Percentiles rank a stretch among this genome's conserved stretches.
Conservation (phyloP, 2,329 filamentous ascomycete genomes). For the Xylaria sp. region DNA sequence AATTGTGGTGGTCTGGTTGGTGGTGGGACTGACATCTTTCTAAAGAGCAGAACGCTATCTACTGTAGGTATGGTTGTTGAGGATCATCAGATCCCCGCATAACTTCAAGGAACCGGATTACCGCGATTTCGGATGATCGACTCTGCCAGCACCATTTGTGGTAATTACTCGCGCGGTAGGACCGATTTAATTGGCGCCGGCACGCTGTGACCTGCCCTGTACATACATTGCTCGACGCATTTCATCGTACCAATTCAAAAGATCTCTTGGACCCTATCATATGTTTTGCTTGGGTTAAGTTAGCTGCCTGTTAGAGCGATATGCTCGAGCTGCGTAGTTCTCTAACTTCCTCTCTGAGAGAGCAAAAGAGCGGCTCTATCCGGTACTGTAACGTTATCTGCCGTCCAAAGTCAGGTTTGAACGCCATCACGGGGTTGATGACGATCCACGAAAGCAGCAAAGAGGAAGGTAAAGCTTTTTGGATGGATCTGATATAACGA, state of each 20-base stretch:
- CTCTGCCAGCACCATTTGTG: slow-evolving; percentile 12
- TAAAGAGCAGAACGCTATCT: background rate
- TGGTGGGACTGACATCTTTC: no score
- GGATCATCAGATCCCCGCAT: background rate
- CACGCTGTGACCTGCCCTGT: slow-evolving; percentile 29
- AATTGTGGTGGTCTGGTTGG: no score
- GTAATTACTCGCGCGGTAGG: slow-evolving; percentile 25
- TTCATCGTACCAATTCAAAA: slow-evolving; percentile 13
- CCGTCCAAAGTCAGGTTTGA: background rate
- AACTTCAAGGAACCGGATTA: background rate
- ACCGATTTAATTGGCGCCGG: slow-evolving; percentile 30
- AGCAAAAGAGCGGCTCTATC: slow-evolving; percentile 9
- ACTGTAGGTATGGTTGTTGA: background rate
- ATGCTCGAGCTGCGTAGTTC: slow-evolving; percentile 5
- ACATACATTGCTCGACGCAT: slow-evolving; percentile 21
- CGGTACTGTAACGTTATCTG: slow-evolving; percentile 30
- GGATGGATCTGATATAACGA: background rate
- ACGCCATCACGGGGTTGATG: slow-evolving; percentile 10
- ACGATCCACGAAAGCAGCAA: slow-evolving; percentile 5
- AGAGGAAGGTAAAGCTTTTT: slow-evolving; percentile 25
- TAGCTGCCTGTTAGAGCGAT: slow-evolving; percentile 3
- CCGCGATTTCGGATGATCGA: slow-evolving; percentile 19
- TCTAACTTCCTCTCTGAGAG: slow-evolving; percentile 29
- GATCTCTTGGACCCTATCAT: background rate
- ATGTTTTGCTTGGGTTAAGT: slow-evolving; percentile 8